phyloP scores from a whole-genome alignment of 2,329 filamentous ascomycete species.

The Colletotrichum coccodes region DNA sequence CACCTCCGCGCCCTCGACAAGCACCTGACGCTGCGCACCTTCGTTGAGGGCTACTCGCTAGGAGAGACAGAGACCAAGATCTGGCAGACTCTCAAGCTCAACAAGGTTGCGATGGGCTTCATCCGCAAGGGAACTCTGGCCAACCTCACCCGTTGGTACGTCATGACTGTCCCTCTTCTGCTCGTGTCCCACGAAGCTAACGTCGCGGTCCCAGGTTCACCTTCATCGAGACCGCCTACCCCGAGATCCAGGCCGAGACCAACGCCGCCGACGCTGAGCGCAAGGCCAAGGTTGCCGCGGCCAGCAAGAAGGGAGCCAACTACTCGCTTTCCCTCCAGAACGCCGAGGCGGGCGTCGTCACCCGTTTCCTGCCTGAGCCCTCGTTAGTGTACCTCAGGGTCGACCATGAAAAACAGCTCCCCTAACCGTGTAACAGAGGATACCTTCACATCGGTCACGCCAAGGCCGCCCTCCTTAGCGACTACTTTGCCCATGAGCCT shows the following conservation, averaged over 20 bases:
- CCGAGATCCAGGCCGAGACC: constrained; percentile 77
- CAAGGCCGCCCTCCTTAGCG: constrained; percentile 92
- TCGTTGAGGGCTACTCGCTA: constrained; percentile 83
- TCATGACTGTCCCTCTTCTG: background rate
- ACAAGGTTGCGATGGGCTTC: constrained; percentile 84
- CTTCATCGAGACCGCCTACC: constrained; percentile 84
- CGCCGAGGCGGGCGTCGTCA: constrained; percentile 88
- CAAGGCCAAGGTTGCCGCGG: constrained; percentile 74
- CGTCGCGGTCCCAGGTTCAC: constrained; percentile 62
- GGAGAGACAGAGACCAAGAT: constrained; percentile 82
- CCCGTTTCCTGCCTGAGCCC: constrained; percentile 92
- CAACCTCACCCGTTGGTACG: constrained; percentile 81
- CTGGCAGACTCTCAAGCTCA: constrained; percentile 85
- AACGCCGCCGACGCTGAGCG: constrained; percentile 76
- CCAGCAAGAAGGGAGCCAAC: constrained; percentile 82
- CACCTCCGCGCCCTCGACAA: constrained; percentile 83
- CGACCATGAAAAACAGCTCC: background rate
- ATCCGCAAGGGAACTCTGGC: constrained; percentile 81
- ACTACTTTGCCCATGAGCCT: constrained; percentile 97
- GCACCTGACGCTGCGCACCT: constrained; percentile 87
- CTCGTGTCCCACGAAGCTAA: background rate
- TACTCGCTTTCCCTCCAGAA: constrained; percentile 90
- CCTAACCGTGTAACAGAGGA: constrained; percentile 18
- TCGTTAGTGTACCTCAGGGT: constrained; percentile 61
- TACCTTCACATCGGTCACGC: constrained; percentile 95